Conservation (phyloP, 148 eudicot species). For the Vaccinium myrtillus region DNA sequence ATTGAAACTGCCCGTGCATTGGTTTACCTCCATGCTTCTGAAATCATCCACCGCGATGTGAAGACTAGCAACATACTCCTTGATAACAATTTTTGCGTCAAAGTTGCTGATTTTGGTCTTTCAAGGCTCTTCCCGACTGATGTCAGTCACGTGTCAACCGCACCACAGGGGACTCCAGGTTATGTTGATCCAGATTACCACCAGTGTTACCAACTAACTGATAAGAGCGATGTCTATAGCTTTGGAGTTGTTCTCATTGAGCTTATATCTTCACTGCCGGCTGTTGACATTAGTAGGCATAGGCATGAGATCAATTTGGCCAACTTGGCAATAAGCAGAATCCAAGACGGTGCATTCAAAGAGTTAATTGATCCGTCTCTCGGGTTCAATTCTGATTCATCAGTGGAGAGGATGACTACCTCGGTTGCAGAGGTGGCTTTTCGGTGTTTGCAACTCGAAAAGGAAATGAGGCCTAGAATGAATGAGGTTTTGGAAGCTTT, state of each 20-base stretch:
- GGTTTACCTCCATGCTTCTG: too few species aligned
- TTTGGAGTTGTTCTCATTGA: slow-evolving; percentile 31
- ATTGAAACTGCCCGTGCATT: too few species aligned
- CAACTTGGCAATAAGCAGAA: slow-evolving; percentile 31
- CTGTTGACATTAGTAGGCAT: slow-evolving; percentile 34
- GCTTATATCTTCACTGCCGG: slow-evolving; percentile 34
- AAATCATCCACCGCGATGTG: too few species aligned
- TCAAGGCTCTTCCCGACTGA: too few species aligned
- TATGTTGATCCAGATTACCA: too few species aligned
- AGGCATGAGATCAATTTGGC: slow-evolving; percentile 34
- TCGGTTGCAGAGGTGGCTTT: slow-evolving; percentile 39
- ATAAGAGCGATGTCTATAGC: slow-evolving; percentile 62
- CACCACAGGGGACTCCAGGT: too few species aligned
- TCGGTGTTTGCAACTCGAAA: slow-evolving; percentile 13
- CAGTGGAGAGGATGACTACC: slow-evolving; percentile 16
- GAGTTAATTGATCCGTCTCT: slow-evolving; percentile 33
- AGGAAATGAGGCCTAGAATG: slow-evolving; percentile 38
- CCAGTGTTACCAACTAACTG: slow-evolving; percentile 31
- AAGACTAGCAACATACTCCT: too few species aligned
- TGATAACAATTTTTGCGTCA: too few species aligned
- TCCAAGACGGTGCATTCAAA: slow-evolving; percentile 20
- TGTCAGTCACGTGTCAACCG: too few species aligned
- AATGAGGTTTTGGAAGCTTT: slow-evolving; percentile 20
- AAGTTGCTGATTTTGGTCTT: too few species aligned
- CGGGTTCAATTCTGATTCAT: slow-evolving; percentile 26